Evolutionary conservation across 2,329 filamentous ascomycete genomes (phyloP).

Genomic region (Fusarium mangiferae): DNA sequence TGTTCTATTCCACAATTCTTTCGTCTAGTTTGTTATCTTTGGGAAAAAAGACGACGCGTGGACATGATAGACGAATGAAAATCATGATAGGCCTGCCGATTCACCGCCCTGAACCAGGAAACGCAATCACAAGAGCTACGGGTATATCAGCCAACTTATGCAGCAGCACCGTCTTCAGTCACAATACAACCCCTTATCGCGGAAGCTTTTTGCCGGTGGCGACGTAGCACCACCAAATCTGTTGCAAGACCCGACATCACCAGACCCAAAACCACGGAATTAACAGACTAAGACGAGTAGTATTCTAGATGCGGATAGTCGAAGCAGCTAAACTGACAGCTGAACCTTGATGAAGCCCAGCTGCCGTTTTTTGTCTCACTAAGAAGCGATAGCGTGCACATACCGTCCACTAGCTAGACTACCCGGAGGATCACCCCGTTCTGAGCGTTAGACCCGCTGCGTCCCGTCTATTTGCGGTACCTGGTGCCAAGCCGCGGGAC

Average conservation of each 20-base stretch:
- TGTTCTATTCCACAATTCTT: fast-evolving
- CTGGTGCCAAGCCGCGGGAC: not conserved
- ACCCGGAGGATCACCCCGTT: not conserved
- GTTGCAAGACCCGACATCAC: not conserved
- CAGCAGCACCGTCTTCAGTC: no score
- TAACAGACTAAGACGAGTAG: not conserved
- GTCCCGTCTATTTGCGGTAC: not conserved
- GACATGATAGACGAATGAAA: not conserved
- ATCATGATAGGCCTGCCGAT: fast-evolving
- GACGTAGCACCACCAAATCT: not conserved
- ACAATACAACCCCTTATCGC: not conserved
- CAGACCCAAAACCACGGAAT: not conserved
- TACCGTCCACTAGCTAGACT: not conserved
- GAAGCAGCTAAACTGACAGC: not conserved
- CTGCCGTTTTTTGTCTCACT: not conserved
- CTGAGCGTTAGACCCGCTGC: not conserved
- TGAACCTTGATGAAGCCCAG: not conserved
- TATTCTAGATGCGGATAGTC: not conserved
- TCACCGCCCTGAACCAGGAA: not conserved
- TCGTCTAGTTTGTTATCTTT: not conserved
- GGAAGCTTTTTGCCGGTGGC: not conserved
- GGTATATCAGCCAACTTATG: not conserved
- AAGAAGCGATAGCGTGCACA: not conserved
- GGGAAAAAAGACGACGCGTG: fast-evolving
- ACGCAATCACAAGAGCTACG: not conserved